Evolutionary conservation across 345 rosid genomes (phyloP).

Genomic region (Dipteronia sinensis): DNA sequence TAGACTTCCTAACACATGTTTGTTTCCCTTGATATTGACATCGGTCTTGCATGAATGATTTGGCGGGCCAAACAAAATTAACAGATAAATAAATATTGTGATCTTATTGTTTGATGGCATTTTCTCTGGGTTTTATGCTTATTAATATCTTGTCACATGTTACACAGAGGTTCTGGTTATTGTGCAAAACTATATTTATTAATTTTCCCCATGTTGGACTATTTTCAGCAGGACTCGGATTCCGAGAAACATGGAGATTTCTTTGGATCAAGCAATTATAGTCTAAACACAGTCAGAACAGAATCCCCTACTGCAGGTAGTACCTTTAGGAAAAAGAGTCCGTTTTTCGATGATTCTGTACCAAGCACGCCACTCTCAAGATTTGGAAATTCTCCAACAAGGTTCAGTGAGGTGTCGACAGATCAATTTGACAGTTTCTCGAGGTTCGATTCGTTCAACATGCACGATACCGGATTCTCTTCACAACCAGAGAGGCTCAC

Average conservation of each 20-base stretch:
- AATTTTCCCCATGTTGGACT: conserved; percentile 7
- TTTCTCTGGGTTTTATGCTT: not conserved
- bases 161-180: conserved; percentile 7
- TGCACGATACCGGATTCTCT: conserved; percentile 62
- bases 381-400: conserved; percentile 79
- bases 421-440: conserved; percentile 75
- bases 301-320: conserved; percentile 62
- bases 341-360: conserved; percentile 86
- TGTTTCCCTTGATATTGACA: not conserved
- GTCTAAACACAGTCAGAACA: conserved; percentile 49
- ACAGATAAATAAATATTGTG: not conserved
- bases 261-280: conserved; percentile 68
- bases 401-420: conserved; percentile 74
- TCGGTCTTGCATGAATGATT: not conserved
- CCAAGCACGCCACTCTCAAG: conserved; percentile 83
- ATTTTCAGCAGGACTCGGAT: conserved; percentile 47
- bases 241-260: conserved; percentile 48
- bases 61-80: not conserved
- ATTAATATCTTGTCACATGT: not conserved
- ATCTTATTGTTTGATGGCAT: not conserved
- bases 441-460: conserved; percentile 89
- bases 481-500: conserved; percentile 60
- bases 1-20: conserved; percentile 14
- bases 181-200: not conserved
- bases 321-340: conserved; percentile 53